Base-by-base conservation (phyloP, 2,329 filamentous ascomycete genomes). In the Fusarium domesticum region DNA sequence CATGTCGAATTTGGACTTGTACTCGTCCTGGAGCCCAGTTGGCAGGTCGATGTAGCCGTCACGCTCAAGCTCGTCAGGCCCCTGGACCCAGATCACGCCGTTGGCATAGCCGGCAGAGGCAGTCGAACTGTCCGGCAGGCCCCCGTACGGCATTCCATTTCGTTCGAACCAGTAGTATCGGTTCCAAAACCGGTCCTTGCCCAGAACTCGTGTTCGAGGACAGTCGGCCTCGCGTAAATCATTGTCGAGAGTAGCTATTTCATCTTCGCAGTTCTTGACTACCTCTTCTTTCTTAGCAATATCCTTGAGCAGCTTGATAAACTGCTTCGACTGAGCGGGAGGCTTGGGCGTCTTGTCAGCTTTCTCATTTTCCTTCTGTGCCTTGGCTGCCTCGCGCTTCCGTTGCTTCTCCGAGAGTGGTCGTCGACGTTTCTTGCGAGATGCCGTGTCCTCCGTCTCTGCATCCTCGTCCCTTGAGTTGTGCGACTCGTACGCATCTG, bases 111-210 rank as follows among this genome's bases (percentile, higher is more conserved):
- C 84, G 17, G 92, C 90, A 35, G 83, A 76, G 1, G 89, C 87
- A 2, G 92, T 97, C 14, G 91, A 96, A 66, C 89, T 95, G 53
- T 80, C 81, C 0, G 91, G 91, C 43, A 96, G 76, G 5, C 93
- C 93, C 23, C 79, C 89, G 60, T 92, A 96, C 0, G 93, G 93
- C 91, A 97, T 97, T 18, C 91, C 93, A 61, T 97, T 98, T 51
- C 92, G 85, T 69, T 98, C 93, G 65, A 97, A 96, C 92, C 93
- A 98, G 74, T 95, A 97, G 69, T 97, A 98, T 42, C 92, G 83
- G 68, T 98, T 97, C 83, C 92, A 96, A 74, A 96, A 98, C 35
- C 93, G 83, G 68, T 98, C 93, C 65, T 93, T 92, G 48, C 93
- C 93, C 18, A 98, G 76, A 15, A 92, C 83, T 51, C 89, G 84